Percentiles rank a stretch among this genome's conserved stretches.
These are phyloP conservation scores for Russula sp. DNA, from an alignment of 768 basidiomycete species.

Conservation along the genomic window DNA sequence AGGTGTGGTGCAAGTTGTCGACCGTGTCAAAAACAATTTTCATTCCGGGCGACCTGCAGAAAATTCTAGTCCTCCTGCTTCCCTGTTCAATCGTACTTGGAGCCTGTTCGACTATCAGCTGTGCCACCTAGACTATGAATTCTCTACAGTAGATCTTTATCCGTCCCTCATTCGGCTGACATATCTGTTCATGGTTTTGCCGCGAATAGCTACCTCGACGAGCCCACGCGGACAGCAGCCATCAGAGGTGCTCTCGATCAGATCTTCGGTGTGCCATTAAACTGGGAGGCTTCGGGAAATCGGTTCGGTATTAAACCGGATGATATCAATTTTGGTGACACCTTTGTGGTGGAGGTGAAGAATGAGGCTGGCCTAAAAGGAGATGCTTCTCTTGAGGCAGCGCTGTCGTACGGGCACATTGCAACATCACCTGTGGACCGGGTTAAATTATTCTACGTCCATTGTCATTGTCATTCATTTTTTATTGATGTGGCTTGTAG, in stretches of 20 bases:
- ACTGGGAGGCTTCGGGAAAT: not conserved
- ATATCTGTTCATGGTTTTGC: not conserved
- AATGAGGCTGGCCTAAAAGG: not conserved
- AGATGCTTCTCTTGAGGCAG: not conserved
- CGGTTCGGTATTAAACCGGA: not conserved
- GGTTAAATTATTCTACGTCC: too few relatives aligned
- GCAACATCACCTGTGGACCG: not conserved
- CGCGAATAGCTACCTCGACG: not conserved
- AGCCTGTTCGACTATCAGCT: not conserved
- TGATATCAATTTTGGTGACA: not conserved
- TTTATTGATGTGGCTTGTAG: too few relatives aligned
- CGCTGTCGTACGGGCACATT: not conserved
- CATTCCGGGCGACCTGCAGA: not conserved
- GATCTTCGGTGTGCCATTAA: not conserved
- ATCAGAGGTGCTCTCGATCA: not conserved
- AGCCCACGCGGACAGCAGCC: not conserved
- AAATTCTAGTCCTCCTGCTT: not conserved
- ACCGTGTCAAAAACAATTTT: not conserved
- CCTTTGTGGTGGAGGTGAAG: not conserved
- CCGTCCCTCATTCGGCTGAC: not conserved
- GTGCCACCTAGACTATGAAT: not conserved
- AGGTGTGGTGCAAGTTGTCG: not conserved
- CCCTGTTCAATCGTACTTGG: not conserved
- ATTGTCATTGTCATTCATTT: too few relatives aligned
- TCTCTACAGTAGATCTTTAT: not conserved